These are phyloP conservation scores for Spinacia oleracea DNA, from an alignment of 179 eudicot species.

Conservation along the genomic window DNA sequence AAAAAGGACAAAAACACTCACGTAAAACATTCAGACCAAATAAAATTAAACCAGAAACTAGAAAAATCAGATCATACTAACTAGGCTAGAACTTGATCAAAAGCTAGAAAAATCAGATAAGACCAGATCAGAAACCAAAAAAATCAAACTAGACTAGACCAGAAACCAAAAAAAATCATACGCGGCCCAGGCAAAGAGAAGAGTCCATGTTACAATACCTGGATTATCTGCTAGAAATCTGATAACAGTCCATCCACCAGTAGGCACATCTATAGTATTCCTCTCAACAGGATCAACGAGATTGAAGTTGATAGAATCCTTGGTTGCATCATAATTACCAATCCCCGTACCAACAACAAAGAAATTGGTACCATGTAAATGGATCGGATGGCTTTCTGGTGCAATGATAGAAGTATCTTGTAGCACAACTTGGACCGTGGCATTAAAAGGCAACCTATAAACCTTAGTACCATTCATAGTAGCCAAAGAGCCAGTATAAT, in stretches of 20 bases:
- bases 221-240: constrained; percentile 81
- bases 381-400: constrained; percentile 74
- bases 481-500: constrained; percentile 34
- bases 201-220: constrained; percentile 37
- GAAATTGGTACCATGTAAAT: constrained; percentile 74
- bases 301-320: constrained; percentile 55
- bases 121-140: too few species aligned
- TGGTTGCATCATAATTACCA: constrained; percentile 57
- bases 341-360: constrained; percentile 58
- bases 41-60: too few species aligned
- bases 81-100: too few species aligned
- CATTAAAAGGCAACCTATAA: constrained; percentile 49
- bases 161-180: too few species aligned
- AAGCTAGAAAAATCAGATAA: too few species aligned
- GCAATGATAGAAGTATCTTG: constrained; percentile 59
- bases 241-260: constrained; percentile 77
- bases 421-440: constrained; percentile 63
- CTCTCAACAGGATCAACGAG: constrained; percentile 75
- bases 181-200: too few species aligned
- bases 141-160: too few species aligned
- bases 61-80: too few species aligned
- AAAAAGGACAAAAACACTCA: too few species aligned
- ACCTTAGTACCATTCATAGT: constrained; percentile 64
- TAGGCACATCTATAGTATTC: constrained; percentile 65
- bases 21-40: too few species aligned